Evolutionary conservation across 106 monocot genomes (phyloP), one percentile per base, ranked within the genome.

Genomic region (Gastrodia elata): DNA sequence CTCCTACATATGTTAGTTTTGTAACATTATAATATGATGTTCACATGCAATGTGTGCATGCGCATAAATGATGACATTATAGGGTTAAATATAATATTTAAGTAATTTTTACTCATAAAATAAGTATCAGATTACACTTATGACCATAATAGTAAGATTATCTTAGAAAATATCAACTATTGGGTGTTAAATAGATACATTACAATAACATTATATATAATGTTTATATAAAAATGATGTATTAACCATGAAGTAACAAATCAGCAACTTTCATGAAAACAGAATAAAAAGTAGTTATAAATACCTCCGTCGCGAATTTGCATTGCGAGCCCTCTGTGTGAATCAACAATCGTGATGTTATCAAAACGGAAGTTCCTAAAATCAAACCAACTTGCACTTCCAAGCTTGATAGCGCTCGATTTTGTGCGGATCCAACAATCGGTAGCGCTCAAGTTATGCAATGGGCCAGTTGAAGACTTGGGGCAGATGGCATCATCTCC

Each of bases 271-370:
- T 67, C 36, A 43, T 52, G n/a, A 22, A 52, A 52, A 52, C 20
- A 52, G 22, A 24, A 22, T 52, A n/a, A 22, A 52, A 38, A 76
- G 36, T 43, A 35, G 67, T 75, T 70, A 48, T n/a, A n/a, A n/a
- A n/a, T 80, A 92, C 95, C 97, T 84, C 97, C 97, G 82, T 97
- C 97, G 8, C 93, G 86, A 8, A 97, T 92, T 82, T 97, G 97
- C 83, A 97, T 77, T 49, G 74, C 90, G 42, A 97, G 86, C 15
- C 97, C 93, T 73, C 93, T 81, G 46, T 97, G 97, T 16, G 97
- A 93, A 68, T 97, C 90, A 33, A 90, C 80, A 41, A 97, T 93
- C 5, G 93, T 93, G 75, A 97, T 90, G 70, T 90, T 86, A 39
- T 87, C 69, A 74, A 91, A 97, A 44, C 80, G 49, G 16, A 91